Percentiles rank a stretch among this genome's conserved stretches.
phyloP scores from a whole-genome alignment of 2,329 filamentous ascomycete genomes.

The Elsinoe ampelina region DNA sequence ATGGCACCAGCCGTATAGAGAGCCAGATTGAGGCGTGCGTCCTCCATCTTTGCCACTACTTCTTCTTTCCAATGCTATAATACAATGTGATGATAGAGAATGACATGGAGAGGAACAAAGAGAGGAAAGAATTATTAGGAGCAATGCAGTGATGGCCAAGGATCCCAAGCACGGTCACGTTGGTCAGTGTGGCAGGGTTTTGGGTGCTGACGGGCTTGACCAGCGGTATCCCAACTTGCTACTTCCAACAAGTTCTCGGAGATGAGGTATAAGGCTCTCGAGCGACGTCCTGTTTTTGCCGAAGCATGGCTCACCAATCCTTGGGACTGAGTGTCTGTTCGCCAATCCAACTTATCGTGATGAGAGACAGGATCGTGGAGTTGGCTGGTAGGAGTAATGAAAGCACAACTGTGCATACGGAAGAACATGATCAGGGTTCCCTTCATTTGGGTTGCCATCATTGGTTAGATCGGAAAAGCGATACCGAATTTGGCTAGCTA shows the following conservation, averaged over 20 bases:
- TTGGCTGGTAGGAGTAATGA: too few relatives aligned
- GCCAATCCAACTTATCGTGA: too few relatives aligned
- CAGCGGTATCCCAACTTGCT: background rate
- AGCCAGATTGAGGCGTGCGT: background rate
- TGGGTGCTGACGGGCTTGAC: conserved; percentile 3
- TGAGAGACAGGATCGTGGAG: too few relatives aligned
- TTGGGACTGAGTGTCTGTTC: too few relatives aligned
- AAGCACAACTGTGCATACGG: too few relatives aligned
- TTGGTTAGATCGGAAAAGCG: background rate
- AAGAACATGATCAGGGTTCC: too few relatives aligned
- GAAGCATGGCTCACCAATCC: background rate
- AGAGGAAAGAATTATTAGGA: background rate
- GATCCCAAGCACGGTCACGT: background rate
- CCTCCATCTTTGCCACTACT: background rate
- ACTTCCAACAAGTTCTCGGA: background rate
- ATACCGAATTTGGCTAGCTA: background rate
- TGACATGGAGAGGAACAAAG: background rate
- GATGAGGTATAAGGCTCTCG: background rate
- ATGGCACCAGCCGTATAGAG: background rate
- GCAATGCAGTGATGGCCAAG: background rate
- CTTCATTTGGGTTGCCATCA: background rate
- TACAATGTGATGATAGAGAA: background rate
- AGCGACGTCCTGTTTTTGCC: too few relatives aligned
- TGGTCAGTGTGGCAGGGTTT: background rate
- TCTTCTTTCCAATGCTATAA: background rate